These are phyloP conservation scores for Kurtzmaniella cleridarum DNA, from an alignment of 805 yeast species.

Conservation along the genomic window DNA sequence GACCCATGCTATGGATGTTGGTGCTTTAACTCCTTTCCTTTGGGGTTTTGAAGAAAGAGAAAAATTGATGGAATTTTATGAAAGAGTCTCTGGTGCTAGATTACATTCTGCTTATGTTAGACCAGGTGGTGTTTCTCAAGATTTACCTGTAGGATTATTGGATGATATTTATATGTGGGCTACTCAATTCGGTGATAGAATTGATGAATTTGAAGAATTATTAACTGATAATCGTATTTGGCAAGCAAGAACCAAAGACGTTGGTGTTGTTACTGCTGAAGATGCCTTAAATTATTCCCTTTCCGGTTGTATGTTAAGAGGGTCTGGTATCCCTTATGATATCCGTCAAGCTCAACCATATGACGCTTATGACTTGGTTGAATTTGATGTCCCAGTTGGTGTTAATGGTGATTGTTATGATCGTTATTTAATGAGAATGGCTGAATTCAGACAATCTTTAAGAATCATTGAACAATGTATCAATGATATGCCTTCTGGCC, in stretches of 20 bases:
- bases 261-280: slow-evolving; percentile 79
- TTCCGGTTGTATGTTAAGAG: slow-evolving; percentile 87
- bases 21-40: slow-evolving; percentile 87
- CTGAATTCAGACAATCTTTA: slow-evolving; percentile 85
- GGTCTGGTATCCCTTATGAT: slow-evolving; percentile 85
- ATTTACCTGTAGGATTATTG: slow-evolving; percentile 76
- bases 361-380: slow-evolving; percentile 83
- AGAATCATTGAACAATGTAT: slow-evolving; percentile 87
- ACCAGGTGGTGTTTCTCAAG: slow-evolving; percentile 91
- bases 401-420: slow-evolving; percentile 87
- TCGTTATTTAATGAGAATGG: slow-evolving; percentile 83
- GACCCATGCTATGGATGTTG: slow-evolving; percentile 91
- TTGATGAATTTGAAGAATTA: slow-evolving; percentile 87
- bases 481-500: slow-evolving; percentile 89
- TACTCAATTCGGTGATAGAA: slow-evolving; percentile 88
- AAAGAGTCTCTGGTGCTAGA: slow-evolving; percentile 87
- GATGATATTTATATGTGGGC: slow-evolving; percentile 97
- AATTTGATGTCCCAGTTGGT: slow-evolving; percentile 85
- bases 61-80: slow-evolving; percentile 88
- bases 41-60: slow-evolving; percentile 96
- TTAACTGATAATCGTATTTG: slow-evolving; percentile 88
- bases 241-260: slow-evolving; percentile 79
- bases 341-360: slow-evolving; percentile 83
- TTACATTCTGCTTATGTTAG: slow-evolving; percentile 83
- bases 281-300: slow-evolving; percentile 79